A percentile compares a stretch with the other conserved stretches of the same genome.
Conservation (phyloP, 257 asterid species). For the Leonotis leonurus region DNA sequence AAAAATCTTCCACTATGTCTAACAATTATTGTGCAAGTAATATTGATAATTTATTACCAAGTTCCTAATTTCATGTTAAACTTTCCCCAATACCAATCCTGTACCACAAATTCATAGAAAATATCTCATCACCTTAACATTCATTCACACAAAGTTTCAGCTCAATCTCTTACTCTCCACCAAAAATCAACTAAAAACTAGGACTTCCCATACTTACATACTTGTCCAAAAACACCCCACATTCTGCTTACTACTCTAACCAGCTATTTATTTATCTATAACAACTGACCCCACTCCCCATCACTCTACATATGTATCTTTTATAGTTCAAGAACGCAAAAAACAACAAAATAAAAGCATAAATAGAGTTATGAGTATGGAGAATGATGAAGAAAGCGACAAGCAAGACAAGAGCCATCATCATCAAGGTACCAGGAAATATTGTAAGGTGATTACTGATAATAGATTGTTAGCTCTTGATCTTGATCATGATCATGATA, state of each 20-base stretch:
- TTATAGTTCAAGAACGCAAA: neutral
- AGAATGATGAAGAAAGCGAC: slow-evolving; percentile 9
- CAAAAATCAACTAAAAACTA: slow-evolving; percentile 50
- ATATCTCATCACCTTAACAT: slow-evolving; percentile 30
- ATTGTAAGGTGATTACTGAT: slow-evolving; percentile 33
- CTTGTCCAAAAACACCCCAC: neutral
- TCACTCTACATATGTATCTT: neutral
- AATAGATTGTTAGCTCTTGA: too few species aligned
- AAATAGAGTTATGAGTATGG: neutral
- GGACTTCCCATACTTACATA: slow-evolving; percentile 44
- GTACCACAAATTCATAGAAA: slow-evolving; percentile 32
- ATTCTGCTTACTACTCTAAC: slow-evolving; percentile 23
- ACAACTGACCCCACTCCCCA: slow-evolving; percentile 3
- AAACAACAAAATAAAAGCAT: neutral
- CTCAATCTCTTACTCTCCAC: slow-evolving; percentile 34
- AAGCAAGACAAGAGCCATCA: neutral
- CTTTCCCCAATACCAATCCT: neutral
- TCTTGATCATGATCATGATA: neutral
- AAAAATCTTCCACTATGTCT: too few species aligned
- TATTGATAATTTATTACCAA: neutral
- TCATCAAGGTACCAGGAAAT: slow-evolving; percentile 20
- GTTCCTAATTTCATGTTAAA: neutral
- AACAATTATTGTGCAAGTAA: neutral
- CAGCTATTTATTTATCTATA: slow-evolving; percentile 4
- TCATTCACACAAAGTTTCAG: slow-evolving; percentile 22